Evolutionary conservation across 1,284 basidiomycete genomes (phyloP).

Genomic region (Cutaneotrichosporon sp.): DNA sequence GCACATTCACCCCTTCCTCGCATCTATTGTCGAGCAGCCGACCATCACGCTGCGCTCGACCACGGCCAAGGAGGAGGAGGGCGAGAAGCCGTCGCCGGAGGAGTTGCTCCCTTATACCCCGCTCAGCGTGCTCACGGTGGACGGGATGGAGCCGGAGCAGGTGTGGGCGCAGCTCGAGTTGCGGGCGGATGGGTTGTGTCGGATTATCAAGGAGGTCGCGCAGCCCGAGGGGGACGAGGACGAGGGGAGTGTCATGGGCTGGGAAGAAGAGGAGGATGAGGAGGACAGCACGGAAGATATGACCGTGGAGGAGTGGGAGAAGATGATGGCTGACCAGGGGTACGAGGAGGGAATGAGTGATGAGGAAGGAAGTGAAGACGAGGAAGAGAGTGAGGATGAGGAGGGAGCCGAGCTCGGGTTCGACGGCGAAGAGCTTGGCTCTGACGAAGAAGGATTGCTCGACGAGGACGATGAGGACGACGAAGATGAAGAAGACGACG

Average conservation of each 20-base stretch:
- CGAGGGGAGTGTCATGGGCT: slow-evolving; percentile 30
- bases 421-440: slow-evolving; percentile 25
- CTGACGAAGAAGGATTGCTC: slow-evolving; percentile 33
- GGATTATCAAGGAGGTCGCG: slow-evolving; percentile 42
- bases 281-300: slow-evolving; percentile 38
- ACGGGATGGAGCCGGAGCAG: slow-evolving; percentile 83
- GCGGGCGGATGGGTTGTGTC: slow-evolving; percentile 54
- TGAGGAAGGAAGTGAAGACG: slow-evolving; percentile 2
- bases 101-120: slow-evolving; percentile 64
- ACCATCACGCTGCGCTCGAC: slow-evolving; percentile 50
- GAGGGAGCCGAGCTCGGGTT: slow-evolving; percentile 24
- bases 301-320: slow-evolving; percentile 37
- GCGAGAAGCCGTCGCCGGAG: slow-evolving; percentile 31
- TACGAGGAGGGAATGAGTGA: slow-evolving; percentile 26
- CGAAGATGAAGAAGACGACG: slow-evolving; percentile 50
- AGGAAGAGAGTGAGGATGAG: slow-evolving; percentile 20
- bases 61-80: slow-evolving; percentile 20
- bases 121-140: slow-evolving; percentile 65
- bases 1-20: slow-evolving; percentile 63
- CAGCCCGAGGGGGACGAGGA: slow-evolving; percentile 28
- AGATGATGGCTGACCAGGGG: slow-evolving; percentile 32
- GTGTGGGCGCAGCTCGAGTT: slow-evolving; percentile 91
- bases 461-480: slow-evolving; percentile 51
- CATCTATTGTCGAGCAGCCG: slow-evolving; percentile 60
- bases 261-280: slow-evolving; percentile 24